Percentiles rank a stretch among this genome's conserved stretches.
These are phyloP conservation scores for Prosopis cineraria DNA, from an alignment of 306 rosid genomes.

Conservation along the genomic window DNA sequence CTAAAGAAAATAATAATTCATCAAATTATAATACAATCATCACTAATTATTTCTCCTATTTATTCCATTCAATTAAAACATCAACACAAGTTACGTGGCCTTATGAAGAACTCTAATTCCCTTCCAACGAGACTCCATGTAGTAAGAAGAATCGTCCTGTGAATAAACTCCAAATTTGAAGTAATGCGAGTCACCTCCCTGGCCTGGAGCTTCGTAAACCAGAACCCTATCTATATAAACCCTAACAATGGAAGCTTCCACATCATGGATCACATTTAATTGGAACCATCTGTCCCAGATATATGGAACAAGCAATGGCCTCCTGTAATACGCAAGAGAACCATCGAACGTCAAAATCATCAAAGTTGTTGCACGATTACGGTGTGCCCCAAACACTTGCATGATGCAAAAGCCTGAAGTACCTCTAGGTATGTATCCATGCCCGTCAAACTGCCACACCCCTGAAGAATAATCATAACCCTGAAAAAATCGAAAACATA, in stretches of 20 bases:
- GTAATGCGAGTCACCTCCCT: conserved; percentile 32
- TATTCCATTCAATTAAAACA: too few relatives aligned
- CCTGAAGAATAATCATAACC: conserved; percentile 45
- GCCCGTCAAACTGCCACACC: conserved; percentile 47
- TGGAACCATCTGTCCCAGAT: conserved; percentile 35
- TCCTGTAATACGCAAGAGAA: conserved; percentile 35
- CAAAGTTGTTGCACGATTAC: conserved; percentile 34
- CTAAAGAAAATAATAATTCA: too few relatives aligned
- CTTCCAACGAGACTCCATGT: conserved; percentile 50
- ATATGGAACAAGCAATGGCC: conserved; percentile 22
- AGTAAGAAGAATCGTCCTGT: conserved; percentile 34
- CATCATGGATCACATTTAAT: conserved; percentile 48
- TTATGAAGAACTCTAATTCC: conserved; percentile 39
- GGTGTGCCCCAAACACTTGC: conserved; percentile 49
- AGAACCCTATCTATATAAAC: conserved; percentile 33
- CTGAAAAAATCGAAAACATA: too few relatives aligned
- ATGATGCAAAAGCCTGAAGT: conserved; percentile 42
- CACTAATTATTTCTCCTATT: too few relatives aligned
- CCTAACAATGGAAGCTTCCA: conserved; percentile 34
- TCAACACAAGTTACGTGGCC: too few relatives aligned
- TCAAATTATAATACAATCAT: too few relatives aligned
- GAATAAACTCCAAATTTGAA: conserved; percentile 49
- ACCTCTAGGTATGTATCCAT: conserved; percentile 33
- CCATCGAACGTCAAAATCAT: conserved; percentile 38
- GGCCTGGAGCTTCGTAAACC: conserved; percentile 27